Evolutionary conservation across 2,329 filamentous ascomycete genomes (phyloP), one percentile per base, ranked within the genome.

Genomic region (Cryphonectria nitschkei): DNA sequence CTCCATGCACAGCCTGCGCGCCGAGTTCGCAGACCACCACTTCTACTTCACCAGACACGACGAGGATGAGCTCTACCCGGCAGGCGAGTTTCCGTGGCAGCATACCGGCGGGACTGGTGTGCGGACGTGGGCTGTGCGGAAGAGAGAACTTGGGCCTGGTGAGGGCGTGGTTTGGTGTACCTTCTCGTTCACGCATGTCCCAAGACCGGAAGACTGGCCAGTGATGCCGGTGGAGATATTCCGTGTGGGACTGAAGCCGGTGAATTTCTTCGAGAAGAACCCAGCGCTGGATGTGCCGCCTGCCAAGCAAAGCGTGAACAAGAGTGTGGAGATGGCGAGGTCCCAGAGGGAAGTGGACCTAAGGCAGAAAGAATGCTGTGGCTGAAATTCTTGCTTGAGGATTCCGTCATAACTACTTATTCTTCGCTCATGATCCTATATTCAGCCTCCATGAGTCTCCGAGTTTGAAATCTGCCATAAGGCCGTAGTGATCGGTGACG

Each of bases 11-110:
- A 85, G 84, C 81, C 87, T 87, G 76, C 85, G 87, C 50, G 88
- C 86, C 19, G 86, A 86, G 64, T 90, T 90, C 74, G 84, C 87
- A 3, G 84, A 87, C 74, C 85, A 88, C 75, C 85, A 87, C 71
- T 82, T 90, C 50, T 90, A 88, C 79, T 87, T 88, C 26, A 84
- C 86, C 46, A 83, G 39, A 72, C 84, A 90, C 78, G 81, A 81
- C 52, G 88, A 90, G 75, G 84, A 86, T 69, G 87, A 90, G 78
- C 80, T 90, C 2, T 90, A 84, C 77, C 85, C 88, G 0, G 88
- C 87, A 2, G 89, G 89, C 4, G 82, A 85, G 68, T 89, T 89
- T 77, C 87, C 88, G 0, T 88, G 88, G 74, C 88, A 90, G 76
- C 87, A 85, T 63, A 79, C 85, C 74, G 82, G 86, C 69, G 67